These are phyloP conservation scores for Spathaspora sp. DNA, from an alignment of 1,139 yeast genomes.

Conservation along the genomic window DNA sequence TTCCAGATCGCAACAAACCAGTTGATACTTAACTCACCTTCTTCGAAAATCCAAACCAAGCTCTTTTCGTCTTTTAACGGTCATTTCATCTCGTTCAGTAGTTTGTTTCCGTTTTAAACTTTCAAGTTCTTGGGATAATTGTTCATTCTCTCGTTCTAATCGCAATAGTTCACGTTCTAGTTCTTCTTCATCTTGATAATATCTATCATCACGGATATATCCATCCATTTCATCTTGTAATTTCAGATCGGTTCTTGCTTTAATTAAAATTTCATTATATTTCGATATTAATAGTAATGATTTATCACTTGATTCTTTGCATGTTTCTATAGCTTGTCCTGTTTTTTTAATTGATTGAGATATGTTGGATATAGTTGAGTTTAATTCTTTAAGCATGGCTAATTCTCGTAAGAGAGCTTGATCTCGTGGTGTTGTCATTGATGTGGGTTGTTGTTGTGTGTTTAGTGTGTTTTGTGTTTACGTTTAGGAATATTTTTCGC, in stretches of 20 bases:
- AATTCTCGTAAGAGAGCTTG: constrained; percentile 40
- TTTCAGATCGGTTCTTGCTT: constrained; percentile 31
- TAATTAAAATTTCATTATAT: constrained; percentile 45
- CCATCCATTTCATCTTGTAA: constrained; percentile 33
- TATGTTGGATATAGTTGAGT: constrained; percentile 29
- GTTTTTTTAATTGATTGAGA: constrained; percentile 29
- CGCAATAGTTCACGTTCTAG: constrained; percentile 14
- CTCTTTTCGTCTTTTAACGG: constrained; percentile 23
- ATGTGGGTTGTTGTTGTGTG: background rate
- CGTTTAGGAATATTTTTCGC: background rate
- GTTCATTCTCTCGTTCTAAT: constrained; percentile 29
- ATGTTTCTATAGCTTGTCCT: constrained; percentile 26
- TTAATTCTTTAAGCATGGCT: constrained; percentile 32
- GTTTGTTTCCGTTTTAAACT: constrained; percentile 21
- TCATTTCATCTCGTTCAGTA: constrained; percentile 16
- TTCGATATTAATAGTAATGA: constrained; percentile 41
- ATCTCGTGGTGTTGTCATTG: constrained; percentile 6
- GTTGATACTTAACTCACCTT: too few relatives aligned
- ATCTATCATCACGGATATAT: constrained; percentile 21
- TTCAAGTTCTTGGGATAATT: constrained; percentile 26
- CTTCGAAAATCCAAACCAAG: constrained; percentile 19
- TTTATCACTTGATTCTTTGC: constrained; percentile 33
- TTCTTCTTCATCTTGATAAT: constrained; percentile 25
- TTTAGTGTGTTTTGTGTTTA: constrained; percentile 2
- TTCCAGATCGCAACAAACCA: too few relatives aligned